Evolutionary conservation across 192 early-diverging fungal genomes (phyloP).

Genomic region (Jimgerdemannia flammicorona): DNA sequence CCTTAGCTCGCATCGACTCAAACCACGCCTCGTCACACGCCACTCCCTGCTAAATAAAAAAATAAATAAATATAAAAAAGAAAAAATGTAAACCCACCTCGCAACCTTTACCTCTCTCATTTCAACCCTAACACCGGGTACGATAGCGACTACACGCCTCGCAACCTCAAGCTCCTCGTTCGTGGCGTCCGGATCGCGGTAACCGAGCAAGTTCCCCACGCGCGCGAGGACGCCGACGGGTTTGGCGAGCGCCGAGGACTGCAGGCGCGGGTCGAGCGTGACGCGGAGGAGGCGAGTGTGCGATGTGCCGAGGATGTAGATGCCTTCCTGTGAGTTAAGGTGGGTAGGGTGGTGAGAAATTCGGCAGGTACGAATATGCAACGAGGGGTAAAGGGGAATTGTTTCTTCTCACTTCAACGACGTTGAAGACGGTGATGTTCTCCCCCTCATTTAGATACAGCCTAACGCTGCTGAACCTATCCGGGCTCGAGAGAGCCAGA

Average conservation of each 20-base stretch:
- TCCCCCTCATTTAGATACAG: conserved; percentile 12
- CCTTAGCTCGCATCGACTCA: neutral
- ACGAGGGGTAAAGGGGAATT: too few species aligned
- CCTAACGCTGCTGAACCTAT: conserved; percentile 5
- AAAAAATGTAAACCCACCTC: neutral
- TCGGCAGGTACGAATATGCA: too few species aligned
- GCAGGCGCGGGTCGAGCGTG: neutral
- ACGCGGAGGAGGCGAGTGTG: neutral
- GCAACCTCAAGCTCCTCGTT: neutral
- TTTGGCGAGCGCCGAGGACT: neutral
- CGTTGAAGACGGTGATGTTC: neutral
- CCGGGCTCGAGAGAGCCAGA: neutral
- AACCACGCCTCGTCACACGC: neutral
- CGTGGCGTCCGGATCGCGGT: neutral
- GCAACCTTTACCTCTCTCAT: neutral
- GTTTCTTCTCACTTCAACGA: neutral
- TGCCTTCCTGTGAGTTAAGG: neutral
- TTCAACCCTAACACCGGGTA: neutral
- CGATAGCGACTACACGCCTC: neutral
- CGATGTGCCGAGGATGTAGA: neutral
- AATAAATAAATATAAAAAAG: neutral
- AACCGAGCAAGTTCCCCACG: neutral
- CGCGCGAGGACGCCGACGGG: neutral
- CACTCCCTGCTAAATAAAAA: neutral
- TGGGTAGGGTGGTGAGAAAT: neutral